Base-by-base conservation (phyloP, 208 protist species). In the Leishmania braziliensis region DNA sequence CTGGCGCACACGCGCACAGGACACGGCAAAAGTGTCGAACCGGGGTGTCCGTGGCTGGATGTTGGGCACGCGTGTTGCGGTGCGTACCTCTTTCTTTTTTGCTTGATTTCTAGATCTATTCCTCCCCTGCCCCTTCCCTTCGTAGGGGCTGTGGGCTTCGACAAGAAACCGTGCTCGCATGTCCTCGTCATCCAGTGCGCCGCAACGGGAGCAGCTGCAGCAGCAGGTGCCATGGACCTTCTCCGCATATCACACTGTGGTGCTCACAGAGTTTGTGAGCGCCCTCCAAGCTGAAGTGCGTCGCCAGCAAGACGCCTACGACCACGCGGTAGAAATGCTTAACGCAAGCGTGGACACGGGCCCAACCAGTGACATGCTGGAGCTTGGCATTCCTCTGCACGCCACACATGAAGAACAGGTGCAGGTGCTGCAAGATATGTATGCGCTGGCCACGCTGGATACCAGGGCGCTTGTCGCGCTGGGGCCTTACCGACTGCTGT, bases 241-340 rank as follows among this genome's bases (percentile, higher is more conserved):
- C 70, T 60, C 69, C 10, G 69, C 75, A 12, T 88, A 84, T 68
- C 63, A 82, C 66, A 77, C 54, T 0, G 50, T 46, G 53, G 62
- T 63, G 12, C 43, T 83, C 33, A 78, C 58, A 23, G 53, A 81
- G 46, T 75, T 86, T 56, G 80, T 77, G n/a, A 58, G 43, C 14
- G 60, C 69, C 63, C 36, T 90, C 14, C 72, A 73, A 10, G 77
- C 62, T 26, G 84, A 84, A 54, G 77, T 90, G n/a, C 77, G 80
- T 2, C 77, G 84, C 5, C 90, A 95, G 65, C 84, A 92, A 65
- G 83, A 92, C 75, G 74, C 78, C 39, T 83, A 77, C 75, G 82
- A 86, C 48, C 76, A 85, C n/a, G 70, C 65, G 20, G 26, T 78
- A 43, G 70, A 74, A n/a, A 16, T 54, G 53, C 71, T 80, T 39